phyloP scores from a whole-genome alignment of 163 green algal species.

The Chloromonas sp. region DNA sequence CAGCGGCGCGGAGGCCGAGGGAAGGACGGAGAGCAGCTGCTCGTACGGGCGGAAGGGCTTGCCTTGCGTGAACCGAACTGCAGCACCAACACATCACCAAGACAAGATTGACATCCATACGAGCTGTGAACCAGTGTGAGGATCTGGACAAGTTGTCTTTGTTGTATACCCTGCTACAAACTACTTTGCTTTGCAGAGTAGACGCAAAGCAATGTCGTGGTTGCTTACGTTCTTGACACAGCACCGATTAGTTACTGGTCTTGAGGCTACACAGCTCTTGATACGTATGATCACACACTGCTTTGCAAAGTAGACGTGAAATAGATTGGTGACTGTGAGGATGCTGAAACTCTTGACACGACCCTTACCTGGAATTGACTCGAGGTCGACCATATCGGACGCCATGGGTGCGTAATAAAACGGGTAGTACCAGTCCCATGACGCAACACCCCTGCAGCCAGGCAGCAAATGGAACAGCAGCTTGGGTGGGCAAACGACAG shows the following conservation, averaged over 20 bases:
- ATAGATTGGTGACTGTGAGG: too few species aligned
- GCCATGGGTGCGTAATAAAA: constrained; percentile 93
- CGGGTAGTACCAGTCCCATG: constrained; percentile 96
- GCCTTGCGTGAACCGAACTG: constrained; percentile 51
- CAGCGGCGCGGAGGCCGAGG: constrained; percentile 64
- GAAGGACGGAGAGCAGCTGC: constrained; percentile 92
- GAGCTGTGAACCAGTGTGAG: too few species aligned
- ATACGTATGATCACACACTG: too few species aligned
- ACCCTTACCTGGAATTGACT: background rate
- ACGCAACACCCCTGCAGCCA: constrained; percentile 64
- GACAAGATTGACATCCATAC: too few species aligned
- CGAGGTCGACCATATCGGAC: constrained; percentile 6
- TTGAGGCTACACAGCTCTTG: too few species aligned
- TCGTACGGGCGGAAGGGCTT: constrained; percentile 88
- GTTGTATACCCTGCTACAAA: too few species aligned
- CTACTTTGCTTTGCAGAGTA: too few species aligned
- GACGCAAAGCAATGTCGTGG: too few species aligned
- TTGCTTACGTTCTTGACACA: too few species aligned
- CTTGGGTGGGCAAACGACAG: background rate
- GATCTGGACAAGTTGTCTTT: too few species aligned
- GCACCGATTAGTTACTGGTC: too few species aligned
- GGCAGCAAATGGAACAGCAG: background rate
- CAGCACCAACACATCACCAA: background rate
- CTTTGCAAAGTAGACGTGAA: too few species aligned
- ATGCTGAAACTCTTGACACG: background rate